Evolutionary conservation across 805 yeast species (phyloP).

Genomic region (Yamadazyma philogaea): DNA sequence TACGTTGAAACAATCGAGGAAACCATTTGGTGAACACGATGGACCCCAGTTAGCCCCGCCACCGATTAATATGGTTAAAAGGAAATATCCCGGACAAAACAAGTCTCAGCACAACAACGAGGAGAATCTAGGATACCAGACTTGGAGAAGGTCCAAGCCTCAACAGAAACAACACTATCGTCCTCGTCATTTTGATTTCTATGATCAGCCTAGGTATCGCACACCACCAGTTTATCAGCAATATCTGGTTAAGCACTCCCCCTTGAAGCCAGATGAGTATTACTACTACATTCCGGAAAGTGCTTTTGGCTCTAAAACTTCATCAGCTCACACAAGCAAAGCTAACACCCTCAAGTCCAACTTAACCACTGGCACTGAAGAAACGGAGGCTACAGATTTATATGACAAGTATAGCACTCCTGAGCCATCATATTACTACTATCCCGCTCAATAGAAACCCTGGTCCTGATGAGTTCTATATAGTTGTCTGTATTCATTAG

Average conservation of each 20-base stretch:
- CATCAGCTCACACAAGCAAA: constrained; percentile 1
- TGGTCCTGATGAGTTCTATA: not conserved
- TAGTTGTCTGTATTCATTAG: too few species aligned
- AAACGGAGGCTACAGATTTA: not conserved
- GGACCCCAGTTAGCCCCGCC: constrained; percentile 63
- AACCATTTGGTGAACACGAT: not conserved
- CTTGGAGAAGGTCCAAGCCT: not conserved
- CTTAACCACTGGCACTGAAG: not conserved
- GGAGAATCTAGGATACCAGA: not conserved
- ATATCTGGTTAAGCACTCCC: not conserved
- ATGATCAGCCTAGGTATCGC: not conserved
- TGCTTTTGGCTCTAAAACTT: not conserved
- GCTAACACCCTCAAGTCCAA: constrained; percentile 6
- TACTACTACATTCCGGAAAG: constrained; percentile 1
- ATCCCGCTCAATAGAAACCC: not conserved
- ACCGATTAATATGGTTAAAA: constrained; percentile 55
- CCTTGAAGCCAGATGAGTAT: constrained; percentile 1
- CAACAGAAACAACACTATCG: not conserved
- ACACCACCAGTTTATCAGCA: not conserved
- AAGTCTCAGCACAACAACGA: not conserved
- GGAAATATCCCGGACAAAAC: not conserved
- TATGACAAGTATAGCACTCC: not conserved
- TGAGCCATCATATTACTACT: not conserved
- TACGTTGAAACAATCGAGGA: constrained; percentile 16
- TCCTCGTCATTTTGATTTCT: not conserved